Percentiles rank a stretch among this genome's conserved stretches.
These are phyloP conservation scores for Phytophthora pinifolia DNA, from an alignment of 352 stramenopile species.

Conservation along the genomic window DNA sequence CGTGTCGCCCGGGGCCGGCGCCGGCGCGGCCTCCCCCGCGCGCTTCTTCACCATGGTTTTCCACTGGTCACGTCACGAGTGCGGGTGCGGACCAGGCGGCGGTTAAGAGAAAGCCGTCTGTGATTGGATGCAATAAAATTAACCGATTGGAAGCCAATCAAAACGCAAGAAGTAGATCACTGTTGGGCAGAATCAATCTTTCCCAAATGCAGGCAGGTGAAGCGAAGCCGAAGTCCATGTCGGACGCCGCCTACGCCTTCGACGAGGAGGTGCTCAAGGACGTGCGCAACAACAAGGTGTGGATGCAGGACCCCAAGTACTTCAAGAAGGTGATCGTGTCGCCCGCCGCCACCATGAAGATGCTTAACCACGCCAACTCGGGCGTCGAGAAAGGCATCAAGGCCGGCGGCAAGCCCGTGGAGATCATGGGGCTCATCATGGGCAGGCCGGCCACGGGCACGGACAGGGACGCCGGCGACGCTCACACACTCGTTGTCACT, in stretches of 20 bases:
- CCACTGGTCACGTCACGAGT: slow-evolving; percentile 11
- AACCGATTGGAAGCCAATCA: slow-evolving; percentile 8
- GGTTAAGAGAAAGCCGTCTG: not conserved
- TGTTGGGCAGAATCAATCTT: slow-evolving; percentile 22
- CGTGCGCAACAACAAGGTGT: slow-evolving; percentile 86
- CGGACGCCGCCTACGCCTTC: slow-evolving; percentile 77
- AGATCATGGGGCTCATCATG: slow-evolving; percentile 99
- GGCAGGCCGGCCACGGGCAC: slow-evolving; percentile 89
- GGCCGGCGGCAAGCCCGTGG: slow-evolving; percentile 94
- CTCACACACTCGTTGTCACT: slow-evolving; percentile 95
- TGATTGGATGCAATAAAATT: slow-evolving; percentile 1
- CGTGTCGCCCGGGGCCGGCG: slow-evolving; percentile 13
- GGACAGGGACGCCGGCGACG: slow-evolving; percentile 84
- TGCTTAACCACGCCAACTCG: slow-evolving; percentile 97
- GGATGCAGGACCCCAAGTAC: slow-evolving; percentile 94
- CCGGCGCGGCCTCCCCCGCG: slow-evolving; percentile 17
- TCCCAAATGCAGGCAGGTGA: slow-evolving; percentile 29
- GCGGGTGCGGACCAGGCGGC: slow-evolving; percentile 9
- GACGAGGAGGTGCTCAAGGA: slow-evolving; percentile 87
- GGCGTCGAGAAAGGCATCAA: slow-evolving; percentile 98
- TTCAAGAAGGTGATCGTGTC: slow-evolving; percentile 96
- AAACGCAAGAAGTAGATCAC: no score
- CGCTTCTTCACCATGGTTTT: slow-evolving; percentile 50
- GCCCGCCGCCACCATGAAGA: slow-evolving; percentile 94
- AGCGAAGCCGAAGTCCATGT: slow-evolving; percentile 30